Evolutionary conservation across 2,329 filamentous ascomycete species (phyloP), one percentile per base, ranked within the genome.

Genomic region (Sarocladiaceae sp.): DNA sequence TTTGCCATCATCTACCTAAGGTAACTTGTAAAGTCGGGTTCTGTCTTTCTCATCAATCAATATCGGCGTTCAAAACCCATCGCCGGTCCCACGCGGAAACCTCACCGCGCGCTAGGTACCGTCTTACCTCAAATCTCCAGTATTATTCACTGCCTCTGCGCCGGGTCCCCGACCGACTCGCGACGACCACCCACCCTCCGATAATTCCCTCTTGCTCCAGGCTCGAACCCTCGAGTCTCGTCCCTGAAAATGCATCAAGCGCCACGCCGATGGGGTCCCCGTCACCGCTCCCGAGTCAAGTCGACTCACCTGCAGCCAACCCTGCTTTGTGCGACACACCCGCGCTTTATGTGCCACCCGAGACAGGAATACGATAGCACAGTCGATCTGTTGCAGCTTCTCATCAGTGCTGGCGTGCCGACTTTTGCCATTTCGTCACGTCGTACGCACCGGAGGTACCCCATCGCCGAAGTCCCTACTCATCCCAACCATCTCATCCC

Each of bases 341-440:
- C 34, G 16, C 34, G 20, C 20, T 21, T 39, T 19, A 23, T 15
- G 21, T n/a, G 34, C 34, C 10, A 24, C 26, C 34, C 21, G 34
- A 39, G 34, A 39, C 34, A 39, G 12, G 34, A n/a, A n/a, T n/a
- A n/a, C n/a, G n/a, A n/a, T n/a, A n/a, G 34, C 34, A 39, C 34
- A 15, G 15, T 29, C 26, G 26, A 29, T 29, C n/a, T n/a, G n/a
- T n/a, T n/a, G n/a, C n/a, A n/a, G n/a, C n/a, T n/a, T 29, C 13
- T 29, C 26, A 9, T 9, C 26, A 9, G 26, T 29, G 26, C 26
- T 29, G 26, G n/a, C 26, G 26, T 13, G 7, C 26, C 13, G 26
- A 29, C 26, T 29, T 9, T 13, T 29, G 7, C 26, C 7, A 29
- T 29, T 29, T 29, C 9, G 9, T 29, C 9, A 29, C 26, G 13